A percentile compares a stretch with the other conserved stretches of the same genome.
Conservation (phyloP, 768 basidiomycete genomes). For the Agaricus subrufescens region DNA sequence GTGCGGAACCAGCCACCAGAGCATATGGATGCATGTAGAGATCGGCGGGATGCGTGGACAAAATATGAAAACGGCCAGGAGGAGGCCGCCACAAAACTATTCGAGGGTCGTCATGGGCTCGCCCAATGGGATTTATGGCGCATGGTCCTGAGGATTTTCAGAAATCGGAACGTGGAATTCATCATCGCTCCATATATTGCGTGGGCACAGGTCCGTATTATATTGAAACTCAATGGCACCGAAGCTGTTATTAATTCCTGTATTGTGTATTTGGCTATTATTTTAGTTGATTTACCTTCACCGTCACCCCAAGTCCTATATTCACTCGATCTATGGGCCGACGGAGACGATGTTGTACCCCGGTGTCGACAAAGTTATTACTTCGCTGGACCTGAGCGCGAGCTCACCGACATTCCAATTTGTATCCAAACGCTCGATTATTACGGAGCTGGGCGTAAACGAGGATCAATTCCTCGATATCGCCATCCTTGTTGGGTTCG, state of each 20-base stretch:
- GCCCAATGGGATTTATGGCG: conserved; percentile 93
- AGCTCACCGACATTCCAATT: conserved; percentile 73
- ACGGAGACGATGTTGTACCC: conserved; percentile 90
- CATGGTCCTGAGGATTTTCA: conserved; percentile 86
- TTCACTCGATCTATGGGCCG: conserved; percentile 90
- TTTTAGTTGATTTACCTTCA: conserved; percentile 88
- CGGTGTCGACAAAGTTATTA: conserved; percentile 84
- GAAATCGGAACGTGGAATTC: conserved; percentile 93
- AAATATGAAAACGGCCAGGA: conserved; percentile 92
- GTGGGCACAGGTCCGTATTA: conserved; percentile 85
- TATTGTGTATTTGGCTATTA: background rate
- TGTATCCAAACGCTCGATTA: conserved; percentile 71
- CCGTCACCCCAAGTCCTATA: conserved; percentile 88
- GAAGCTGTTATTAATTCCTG: background rate
- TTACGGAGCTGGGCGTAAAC: conserved; percentile 51
- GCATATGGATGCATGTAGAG: conserved; percentile 66
- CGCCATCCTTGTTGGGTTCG: conserved; percentile 87
- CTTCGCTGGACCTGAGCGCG: conserved; percentile 73
- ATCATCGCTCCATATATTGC: conserved; percentile 93
- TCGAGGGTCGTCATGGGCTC: conserved; percentile 69
- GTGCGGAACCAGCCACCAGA: conserved; percentile 57
- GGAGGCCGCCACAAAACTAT: conserved; percentile 80
- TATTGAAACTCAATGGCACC: conserved; percentile 4
- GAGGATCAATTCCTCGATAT: conserved; percentile 96
- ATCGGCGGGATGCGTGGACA: conserved; percentile 83